Base-by-base conservation (phyloP, 768 basidiomycete genomes). In the Phallus indusiatus region DNA sequence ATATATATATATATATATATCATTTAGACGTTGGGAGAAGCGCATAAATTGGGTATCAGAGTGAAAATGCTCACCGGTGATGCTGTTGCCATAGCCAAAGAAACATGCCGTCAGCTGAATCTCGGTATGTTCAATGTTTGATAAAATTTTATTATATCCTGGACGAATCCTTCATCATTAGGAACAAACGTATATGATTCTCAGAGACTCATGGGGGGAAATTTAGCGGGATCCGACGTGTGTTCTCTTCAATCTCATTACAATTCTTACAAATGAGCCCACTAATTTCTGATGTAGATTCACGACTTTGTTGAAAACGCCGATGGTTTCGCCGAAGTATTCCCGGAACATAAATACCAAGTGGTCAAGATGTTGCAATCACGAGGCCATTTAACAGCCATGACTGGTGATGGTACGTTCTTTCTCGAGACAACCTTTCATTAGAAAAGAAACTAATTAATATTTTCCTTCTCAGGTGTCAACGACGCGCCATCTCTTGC, bases 11-110 rank as follows among this genome's bases (percentile, higher is more conserved):
- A n/a, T n/a, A n/a, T n/a, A n/a, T n/a, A n/a, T 42, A 7, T 28
- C 28, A 28, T 7, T 7, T 11, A 73, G 66, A 78, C 77, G 3
- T 73, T 78, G 57, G 67, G 66, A 9, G 78, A 77, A 64, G 78
- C 77, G 9, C 67, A 67, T 36, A 63, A 70, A 14, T 71, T 78
- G 47, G 77, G 77, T 12, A 72, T 78, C 55, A 68, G 70, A 52
- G 71, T 79, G 56, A 79, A 79, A 72, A 79, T 79, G 78, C 70
- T 79, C 14, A 79, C 78, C 12, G 77, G 77, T 51, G 77, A 78
- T 62, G 76, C 76, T 36, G 76, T 78, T 34, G 76, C 77, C 10
- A 78, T 78, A 58, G 77, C 75, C 24, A 76, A 74, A 61, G 77
- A 78, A 62, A 75, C 75, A 21, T 74, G 74, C 65, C 74, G 74